phyloP scores from a whole-genome alignment of 2,329 filamentous ascomycete genomes.

The Lecanicillium sp. region DNA sequence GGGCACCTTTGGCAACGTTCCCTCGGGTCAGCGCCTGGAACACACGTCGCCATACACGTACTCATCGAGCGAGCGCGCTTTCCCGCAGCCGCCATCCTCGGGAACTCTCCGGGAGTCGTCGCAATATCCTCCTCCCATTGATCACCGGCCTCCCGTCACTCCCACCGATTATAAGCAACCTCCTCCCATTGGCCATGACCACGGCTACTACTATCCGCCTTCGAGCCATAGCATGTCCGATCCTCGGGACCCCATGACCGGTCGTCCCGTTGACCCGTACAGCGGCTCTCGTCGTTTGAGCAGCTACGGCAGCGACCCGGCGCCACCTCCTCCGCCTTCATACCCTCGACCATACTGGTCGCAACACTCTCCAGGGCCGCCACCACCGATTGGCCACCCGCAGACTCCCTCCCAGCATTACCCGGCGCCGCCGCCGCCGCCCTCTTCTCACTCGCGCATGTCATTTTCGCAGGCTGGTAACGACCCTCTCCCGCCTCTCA shows the following conservation, averaged over 20 bases:
- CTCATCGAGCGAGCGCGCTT: constrained; percentile 5
- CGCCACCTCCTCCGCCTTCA: constrained; percentile 10
- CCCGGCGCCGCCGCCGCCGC: constrained; percentile 12
- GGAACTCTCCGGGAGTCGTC: constrained; percentile 5
- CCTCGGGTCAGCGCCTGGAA: constrained; percentile 5
- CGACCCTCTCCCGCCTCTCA: constrained; percentile 29
- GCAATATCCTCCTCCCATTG: constrained; percentile 16
- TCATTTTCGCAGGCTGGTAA: constrained; percentile 27
- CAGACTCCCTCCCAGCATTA: constrained; percentile 14
- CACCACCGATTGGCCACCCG: constrained; percentile 15
- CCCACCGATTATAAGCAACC: constrained; percentile 20
- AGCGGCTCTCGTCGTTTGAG: constrained; percentile 24
- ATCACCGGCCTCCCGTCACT: constrained; percentile 18
- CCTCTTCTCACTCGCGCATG: constrained; percentile 19
- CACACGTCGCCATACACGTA: constrained; percentile 4
- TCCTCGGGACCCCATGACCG: constrained; percentile 19
- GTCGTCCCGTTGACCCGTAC: constrained; percentile 23
- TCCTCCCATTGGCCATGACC: constrained; percentile 16
- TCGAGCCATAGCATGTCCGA: constrained; percentile 9
- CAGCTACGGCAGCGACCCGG: constrained; percentile 20
- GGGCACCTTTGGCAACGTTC: not conserved
- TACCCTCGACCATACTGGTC: constrained; percentile 27
- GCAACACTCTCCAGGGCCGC: constrained; percentile 19
- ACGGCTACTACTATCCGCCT: constrained; percentile 11
- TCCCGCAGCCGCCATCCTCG: constrained; percentile 6